Base-by-base conservation (phyloP, 2,329 filamentous ascomycete species). In the Cucurbitaria berberidis region DNA sequence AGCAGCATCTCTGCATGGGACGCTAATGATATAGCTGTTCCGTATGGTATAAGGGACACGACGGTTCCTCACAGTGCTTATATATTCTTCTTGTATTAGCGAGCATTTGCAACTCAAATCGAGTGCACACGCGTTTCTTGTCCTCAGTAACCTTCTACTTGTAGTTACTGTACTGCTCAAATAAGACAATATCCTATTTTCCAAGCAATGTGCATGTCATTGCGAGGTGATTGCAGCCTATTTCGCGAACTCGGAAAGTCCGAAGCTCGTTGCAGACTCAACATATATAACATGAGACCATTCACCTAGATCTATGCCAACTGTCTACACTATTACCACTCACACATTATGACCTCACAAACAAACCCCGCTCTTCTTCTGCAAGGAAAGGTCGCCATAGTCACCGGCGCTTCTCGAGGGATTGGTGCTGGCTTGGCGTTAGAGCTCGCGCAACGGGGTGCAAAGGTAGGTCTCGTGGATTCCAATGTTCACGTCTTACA, bases 371-470 rank as follows among this genome's bases (percentile, higher is more conserved):
- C 41, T 36, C 54, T 62, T 3, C 49, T 69, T 60, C 48, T 74
- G 22, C 32, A 66, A 41, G 69, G 66, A 24, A 77, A 75, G 48
- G 69, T 76, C 1, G 80, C 80, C 30, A 79, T 83, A 36, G 76
- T 83, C 1, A 83, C 80, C 1, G 81, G 81, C 8, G 77, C 76
- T 13, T 79, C 78, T n/a, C 70, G 81, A 53, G 80, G 80, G 5
- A 81, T 84, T 8, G 81, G 82, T 21, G 75, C 74, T 27, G 76
- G 73, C 41, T 75, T 83, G 36, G 81, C 79, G 18, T 67, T 78
- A 35, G 78, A 81, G 46, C 65, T 83, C 10, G 81, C 80, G 13
- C 69, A 68, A n/a, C 74, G 76, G 40, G 80, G 79, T 29, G 78
- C 80, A 39, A 79, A 77, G 48, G 70, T 73, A 55, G 34, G 64